phyloP scores from a whole-genome alignment of 139 green algal genomes.

The Chlorella sp. region DNA sequence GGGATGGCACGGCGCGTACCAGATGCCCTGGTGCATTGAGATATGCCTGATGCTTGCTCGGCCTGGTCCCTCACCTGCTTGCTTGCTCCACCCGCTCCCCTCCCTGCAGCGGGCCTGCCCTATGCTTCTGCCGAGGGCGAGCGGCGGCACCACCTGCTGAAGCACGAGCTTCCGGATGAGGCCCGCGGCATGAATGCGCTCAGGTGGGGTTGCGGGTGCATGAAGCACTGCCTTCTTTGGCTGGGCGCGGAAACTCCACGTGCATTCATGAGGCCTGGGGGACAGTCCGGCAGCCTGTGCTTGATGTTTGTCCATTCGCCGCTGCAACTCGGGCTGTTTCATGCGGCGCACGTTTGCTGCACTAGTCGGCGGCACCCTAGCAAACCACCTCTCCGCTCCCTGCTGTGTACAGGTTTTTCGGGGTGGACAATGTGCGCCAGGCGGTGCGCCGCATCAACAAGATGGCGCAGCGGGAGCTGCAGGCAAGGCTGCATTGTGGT shows the following conservation, averaged over 20 bases:
- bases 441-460: conserved; percentile 35
- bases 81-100: not conserved
- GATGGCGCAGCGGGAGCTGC: conserved; percentile 47
- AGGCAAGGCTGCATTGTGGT: too few species aligned
- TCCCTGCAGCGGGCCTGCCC: not conserved
- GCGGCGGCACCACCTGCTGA: conserved; percentile 44
- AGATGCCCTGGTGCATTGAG: not conserved
- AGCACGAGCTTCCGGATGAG: conserved; percentile 24
- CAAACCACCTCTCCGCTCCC: not conserved
- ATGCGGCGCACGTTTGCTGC: not conserved
- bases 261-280: not conserved
- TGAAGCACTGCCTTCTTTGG: not conserved
- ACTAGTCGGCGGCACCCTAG: not conserved
- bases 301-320: not conserved
- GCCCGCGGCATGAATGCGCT: conserved; percentile 22
- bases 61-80: not conserved
- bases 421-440: conserved; percentile 32
- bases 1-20: too few species aligned
- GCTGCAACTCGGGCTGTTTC: too few species aligned
- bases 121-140: conserved; percentile 15
- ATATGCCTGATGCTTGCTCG: not conserved
- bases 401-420: conserved; percentile 12
- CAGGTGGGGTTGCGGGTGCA: not conserved
- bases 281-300: not conserved
- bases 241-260: not conserved